Evolutionary conservation across 2,329 filamentous ascomycete genomes (phyloP).

Genomic region (Orbilia brochopaga): DNA sequence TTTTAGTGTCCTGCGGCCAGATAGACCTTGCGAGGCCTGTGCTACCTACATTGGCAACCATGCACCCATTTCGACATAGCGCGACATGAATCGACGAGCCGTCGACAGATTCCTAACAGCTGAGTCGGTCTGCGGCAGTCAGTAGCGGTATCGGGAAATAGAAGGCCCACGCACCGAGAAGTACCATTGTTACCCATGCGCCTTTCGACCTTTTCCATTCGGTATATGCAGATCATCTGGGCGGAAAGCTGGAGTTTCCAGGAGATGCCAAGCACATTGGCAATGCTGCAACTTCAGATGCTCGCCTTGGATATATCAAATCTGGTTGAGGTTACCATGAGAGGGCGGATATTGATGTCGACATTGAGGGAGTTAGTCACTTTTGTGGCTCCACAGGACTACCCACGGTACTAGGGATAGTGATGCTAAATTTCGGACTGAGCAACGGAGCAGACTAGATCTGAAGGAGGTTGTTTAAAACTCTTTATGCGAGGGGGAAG

Average conservation of each 20-base stretch:
- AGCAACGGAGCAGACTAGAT: background rate
- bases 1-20: background rate
- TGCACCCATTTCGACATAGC: no score
- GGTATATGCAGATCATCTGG: background rate
- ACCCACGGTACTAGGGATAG: background rate
- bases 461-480: background rate
- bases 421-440: no score
- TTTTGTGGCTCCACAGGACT: background rate
- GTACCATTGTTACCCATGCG: no score
- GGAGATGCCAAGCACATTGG: background rate
- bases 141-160: background rate
- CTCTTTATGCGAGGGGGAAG: background rate
- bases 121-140: background rate
- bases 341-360: background rate
- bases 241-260: background rate
- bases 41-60: background rate
- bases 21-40: background rate
- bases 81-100: background rate
- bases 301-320: background rate
- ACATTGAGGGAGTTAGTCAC: background rate
- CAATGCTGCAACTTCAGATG: background rate
- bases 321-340: background rate
- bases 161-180: background rate
- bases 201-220: background rate
- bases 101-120: background rate